Percentiles rank a stretch among this genome's conserved stretches.
Conservation (phyloP, 805 yeast genomes). For the Ogataea ramenticola region DNA sequence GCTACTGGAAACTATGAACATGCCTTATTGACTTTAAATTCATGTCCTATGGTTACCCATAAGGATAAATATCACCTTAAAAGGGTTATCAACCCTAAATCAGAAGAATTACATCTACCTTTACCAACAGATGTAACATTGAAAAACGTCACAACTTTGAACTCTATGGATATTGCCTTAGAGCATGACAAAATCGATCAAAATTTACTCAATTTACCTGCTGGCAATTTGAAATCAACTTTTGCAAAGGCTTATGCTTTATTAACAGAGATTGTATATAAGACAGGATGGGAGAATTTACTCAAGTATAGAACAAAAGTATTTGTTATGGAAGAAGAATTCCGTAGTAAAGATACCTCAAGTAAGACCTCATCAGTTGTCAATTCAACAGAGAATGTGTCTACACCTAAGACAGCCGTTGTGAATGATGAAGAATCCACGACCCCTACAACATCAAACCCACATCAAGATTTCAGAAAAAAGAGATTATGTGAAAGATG, state of each 20-base stretch:
- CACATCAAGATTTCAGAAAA: slow-evolving; percentile 40
- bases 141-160: slow-evolving; percentile 60
- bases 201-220: slow-evolving; percentile 54
- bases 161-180: slow-evolving; percentile 53
- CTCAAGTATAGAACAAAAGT: slow-evolving; percentile 52
- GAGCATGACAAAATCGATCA: slow-evolving; percentile 67
- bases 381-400: slow-evolving; percentile 1
- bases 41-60: slow-evolving; percentile 76
- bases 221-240: slow-evolving; percentile 56
- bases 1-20: slow-evolving; percentile 59
- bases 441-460: background rate
- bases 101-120: slow-evolving; percentile 62
- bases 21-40: slow-evolving; percentile 64
- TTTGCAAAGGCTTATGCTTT: slow-evolving; percentile 52
- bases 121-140: slow-evolving; percentile 68
- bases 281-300: slow-evolving; percentile 67
- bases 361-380: background rate
- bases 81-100: slow-evolving; percentile 47
- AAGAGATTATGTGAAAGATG: slow-evolving; percentile 68
- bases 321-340: slow-evolving; percentile 65
- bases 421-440: slow-evolving; percentile 21
- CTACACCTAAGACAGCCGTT: slow-evolving; percentile 12
- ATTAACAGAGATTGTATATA: slow-evolving; percentile 56
- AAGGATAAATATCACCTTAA: slow-evolving; percentile 59
- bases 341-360: slow-evolving; percentile 28